These are phyloP conservation scores for Pouteria glomerata DNA, from an alignment of 148 eudicot species.

Conservation along the genomic window DNA sequence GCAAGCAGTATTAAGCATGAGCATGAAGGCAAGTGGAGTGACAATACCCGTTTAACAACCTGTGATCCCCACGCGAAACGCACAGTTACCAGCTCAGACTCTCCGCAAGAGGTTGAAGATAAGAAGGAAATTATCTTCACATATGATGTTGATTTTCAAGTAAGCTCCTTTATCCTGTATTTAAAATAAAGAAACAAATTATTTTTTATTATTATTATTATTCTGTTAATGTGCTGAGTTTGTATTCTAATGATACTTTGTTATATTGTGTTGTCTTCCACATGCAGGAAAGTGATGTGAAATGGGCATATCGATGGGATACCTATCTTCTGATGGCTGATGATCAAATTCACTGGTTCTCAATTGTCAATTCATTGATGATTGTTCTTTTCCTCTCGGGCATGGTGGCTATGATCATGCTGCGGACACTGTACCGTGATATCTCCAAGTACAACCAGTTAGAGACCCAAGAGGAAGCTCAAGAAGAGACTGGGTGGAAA, in stretches of 20 bases:
- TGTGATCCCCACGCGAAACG: conserved; percentile 51
- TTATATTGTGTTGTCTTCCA: not conserved
- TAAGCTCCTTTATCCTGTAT: conserved; percentile 12
- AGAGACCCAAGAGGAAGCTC: conserved; percentile 58
- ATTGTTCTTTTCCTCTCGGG: conserved; percentile 61
- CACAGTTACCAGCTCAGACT: conserved; percentile 31
- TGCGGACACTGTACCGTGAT: conserved; percentile 49
- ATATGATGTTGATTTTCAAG: conserved; percentile 47
- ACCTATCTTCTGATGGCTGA: conserved; percentile 50
- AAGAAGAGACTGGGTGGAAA: conserved; percentile 64
- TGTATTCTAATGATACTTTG: not conserved
- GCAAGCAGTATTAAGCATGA: conserved; percentile 41
- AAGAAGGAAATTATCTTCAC: conserved; percentile 50
- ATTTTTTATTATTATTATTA: not conserved
- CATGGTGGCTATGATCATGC: conserved; percentile 61
- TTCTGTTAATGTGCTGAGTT: not conserved
- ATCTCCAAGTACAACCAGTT: conserved; percentile 52
- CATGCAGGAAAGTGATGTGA: conserved; percentile 45
- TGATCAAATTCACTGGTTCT: conserved; percentile 62
- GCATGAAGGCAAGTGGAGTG: conserved; percentile 39
- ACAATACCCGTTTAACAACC: conserved; percentile 34
- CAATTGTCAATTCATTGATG: conserved; percentile 58
- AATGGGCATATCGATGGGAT: conserved; percentile 63
- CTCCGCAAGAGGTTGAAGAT: conserved; percentile 46
- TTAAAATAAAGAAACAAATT: not conserved